These are phyloP conservation scores for Aspergillus ostianus DNA, from an alignment of 495 filamentous ascomycete genomes.

Conservation along the genomic window DNA sequence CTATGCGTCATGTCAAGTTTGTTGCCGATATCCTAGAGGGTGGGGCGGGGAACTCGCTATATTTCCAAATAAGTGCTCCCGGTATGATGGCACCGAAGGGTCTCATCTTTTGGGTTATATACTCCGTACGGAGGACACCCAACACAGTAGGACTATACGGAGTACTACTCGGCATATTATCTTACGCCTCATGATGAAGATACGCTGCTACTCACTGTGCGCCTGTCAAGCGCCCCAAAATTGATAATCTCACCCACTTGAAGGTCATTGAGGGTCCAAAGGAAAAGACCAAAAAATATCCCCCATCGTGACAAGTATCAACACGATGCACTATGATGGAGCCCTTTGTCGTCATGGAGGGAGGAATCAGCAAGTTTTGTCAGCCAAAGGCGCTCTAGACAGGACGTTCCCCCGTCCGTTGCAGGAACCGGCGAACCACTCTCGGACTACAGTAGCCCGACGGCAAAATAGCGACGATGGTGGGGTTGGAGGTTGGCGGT, in stretches of 20 bases:
- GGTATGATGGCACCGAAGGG: constrained; percentile 27
- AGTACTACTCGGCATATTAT: not conserved
- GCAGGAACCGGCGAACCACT: constrained; percentile 16
- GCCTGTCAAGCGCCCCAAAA: not conserved
- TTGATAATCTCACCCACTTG: not conserved
- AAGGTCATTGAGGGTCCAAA: not conserved
- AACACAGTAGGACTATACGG: not conserved
- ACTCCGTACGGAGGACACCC: constrained; percentile 7
- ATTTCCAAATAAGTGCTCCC: constrained; percentile 37
- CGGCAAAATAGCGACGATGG: constrained; percentile 21
- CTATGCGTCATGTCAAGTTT: constrained; percentile 15
- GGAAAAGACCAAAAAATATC: not conserved
- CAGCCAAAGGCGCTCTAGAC: constrained; percentile 20
- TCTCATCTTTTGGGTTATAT: constrained; percentile 13
- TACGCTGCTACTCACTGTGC: not conserved
- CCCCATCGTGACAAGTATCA: not conserved
- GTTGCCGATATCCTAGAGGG: constrained; percentile 19
- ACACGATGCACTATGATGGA: constrained; percentile 15
- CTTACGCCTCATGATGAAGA: not conserved
- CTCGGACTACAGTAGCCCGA: constrained; percentile 42
- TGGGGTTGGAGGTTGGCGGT: constrained; percentile 17
- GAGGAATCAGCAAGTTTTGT: constrained; percentile 18
- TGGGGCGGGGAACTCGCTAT: constrained; percentile 27
- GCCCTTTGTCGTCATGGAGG: constrained; percentile 17
- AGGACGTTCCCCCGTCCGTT: constrained; percentile 2